Base-by-base conservation (phyloP, 805 yeast genomes). In the Saitoella complicata region DNA sequence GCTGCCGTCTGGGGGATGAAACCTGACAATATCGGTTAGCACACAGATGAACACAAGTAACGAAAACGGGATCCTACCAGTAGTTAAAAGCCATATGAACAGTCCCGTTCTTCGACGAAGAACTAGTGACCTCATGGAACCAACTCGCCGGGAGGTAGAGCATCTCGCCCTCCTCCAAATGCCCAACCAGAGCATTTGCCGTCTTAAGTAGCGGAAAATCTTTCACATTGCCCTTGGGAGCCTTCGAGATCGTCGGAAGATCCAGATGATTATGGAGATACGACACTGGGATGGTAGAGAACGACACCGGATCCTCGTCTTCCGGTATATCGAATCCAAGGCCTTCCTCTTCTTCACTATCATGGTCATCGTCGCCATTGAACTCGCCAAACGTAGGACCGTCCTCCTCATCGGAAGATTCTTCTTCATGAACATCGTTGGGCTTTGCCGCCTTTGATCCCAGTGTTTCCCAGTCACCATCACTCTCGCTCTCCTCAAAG, bases 91-190 rank as follows among this genome's bases (percentile, higher is more conserved):
- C 41, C 7, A 42, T 8, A 37, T 38, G 41, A 10, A 42, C 12
- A 12, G 13, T 10, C 11, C 29, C 51, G 7, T 44, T 49, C 3
- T 13, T 40, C 32, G 48, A 48, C n/a, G 52, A 37, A 5, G 38
- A 42, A 41, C 48, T 50, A 8, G 45, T 31, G 6, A 64, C 63
- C 50, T 64, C 64, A 40, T 64, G 68, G 48, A 60, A 64, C 68
- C 68, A 64, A 41, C 63, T 52, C 4, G 67, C 62, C 0, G 68
- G 68, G 7, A 64, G 46, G 45, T 58, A 64, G 37, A 64, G 53
- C 10, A 58, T 53, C 40, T 64, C 65, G 4, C 68, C 67, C 1
- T 65, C 60, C 6, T 53, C 44, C 30, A 64, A 46, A 32, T 50
- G 57, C 29, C 62, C 63, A 7, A 38, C 45, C 7, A 49, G 37